Conservation (phyloP, 2,329 filamentous ascomycete genomes). For the Apiospora malaysiana region DNA sequence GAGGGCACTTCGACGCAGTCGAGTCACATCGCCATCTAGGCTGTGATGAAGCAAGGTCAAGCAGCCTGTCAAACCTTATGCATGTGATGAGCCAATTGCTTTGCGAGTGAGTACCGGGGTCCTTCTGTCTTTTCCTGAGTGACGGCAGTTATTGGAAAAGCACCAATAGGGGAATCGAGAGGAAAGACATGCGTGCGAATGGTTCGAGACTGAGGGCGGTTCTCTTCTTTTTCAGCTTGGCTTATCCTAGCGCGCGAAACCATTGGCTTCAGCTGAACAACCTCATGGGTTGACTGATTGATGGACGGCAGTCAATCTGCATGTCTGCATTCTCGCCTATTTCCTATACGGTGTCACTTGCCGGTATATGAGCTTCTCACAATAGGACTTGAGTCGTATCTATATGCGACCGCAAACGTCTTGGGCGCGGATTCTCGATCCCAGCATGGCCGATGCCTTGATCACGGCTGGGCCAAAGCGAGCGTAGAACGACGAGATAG, state of each 20-base stretch:
- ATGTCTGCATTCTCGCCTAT: neutral
- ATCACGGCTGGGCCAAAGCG: no score
- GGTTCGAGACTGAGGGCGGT: neutral
- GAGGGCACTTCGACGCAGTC: neutral
- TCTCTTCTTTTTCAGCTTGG: neutral
- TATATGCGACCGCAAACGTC: neutral
- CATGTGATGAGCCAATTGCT: no score
- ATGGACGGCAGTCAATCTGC: neutral
- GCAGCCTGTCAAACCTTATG: no score
- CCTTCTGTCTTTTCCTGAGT: no score
- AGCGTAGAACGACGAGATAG: no score
- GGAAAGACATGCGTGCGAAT: neutral
- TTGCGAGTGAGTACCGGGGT: no score
- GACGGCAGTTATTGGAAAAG: no score
- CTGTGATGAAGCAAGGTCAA: no score
- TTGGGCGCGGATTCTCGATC: neutral
- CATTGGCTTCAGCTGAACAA: constrained; percentile 1
- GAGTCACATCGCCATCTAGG: neutral
- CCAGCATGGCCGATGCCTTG: no score
- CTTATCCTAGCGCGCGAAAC: neutral
- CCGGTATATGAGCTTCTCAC: neutral
- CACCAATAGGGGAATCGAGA: neutral
- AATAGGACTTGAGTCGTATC: neutral
- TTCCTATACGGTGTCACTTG: neutral
- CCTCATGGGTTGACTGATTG: no score